phyloP scores from a whole-genome alignment of 257 asterid species.

The Salvia rosmarinus region DNA sequence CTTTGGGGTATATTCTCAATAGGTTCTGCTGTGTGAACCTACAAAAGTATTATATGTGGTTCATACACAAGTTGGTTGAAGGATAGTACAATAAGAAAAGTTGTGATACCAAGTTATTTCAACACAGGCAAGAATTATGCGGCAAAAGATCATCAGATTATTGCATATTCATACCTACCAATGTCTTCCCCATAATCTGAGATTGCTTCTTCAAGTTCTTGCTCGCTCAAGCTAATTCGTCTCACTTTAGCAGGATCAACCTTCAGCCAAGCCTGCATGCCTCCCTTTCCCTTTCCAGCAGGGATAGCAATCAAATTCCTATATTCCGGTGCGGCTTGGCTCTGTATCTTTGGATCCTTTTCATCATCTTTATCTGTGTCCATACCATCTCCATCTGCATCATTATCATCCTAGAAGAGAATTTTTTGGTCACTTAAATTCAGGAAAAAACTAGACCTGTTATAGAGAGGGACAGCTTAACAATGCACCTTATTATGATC shows the following conservation, averaged over 20 bases:
- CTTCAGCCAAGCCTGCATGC: slow-evolving; percentile 58
- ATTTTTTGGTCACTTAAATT: not conserved
- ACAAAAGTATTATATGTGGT: slow-evolving; percentile 6
- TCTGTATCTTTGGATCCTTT: slow-evolving; percentile 43
- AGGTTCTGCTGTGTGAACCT: slow-evolving; percentile 48
- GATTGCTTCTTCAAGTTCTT: slow-evolving; percentile 60
- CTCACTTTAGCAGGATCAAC: slow-evolving; percentile 57
- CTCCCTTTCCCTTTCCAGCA: slow-evolving; percentile 80
- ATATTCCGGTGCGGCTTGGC: slow-evolving; percentile 53
- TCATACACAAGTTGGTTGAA: not conserved
- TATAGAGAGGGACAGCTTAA: not conserved
- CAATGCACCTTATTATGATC: slow-evolving; percentile 48
- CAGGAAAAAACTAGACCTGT: not conserved
- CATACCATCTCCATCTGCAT: slow-evolving; percentile 38
- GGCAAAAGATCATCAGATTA: slow-evolving; percentile 14
- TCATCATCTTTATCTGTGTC: slow-evolving; percentile 47
- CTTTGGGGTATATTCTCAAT: slow-evolving; percentile 48
- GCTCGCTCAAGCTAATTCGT: slow-evolving; percentile 86
- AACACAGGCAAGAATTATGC: not conserved
- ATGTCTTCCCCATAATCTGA: slow-evolving; percentile 36
- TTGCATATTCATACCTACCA: slow-evolving; percentile 47
- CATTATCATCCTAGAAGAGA: slow-evolving; percentile 48
- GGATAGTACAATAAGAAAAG: too few species aligned
- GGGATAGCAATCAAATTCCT: slow-evolving; percentile 67
- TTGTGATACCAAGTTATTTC: not conserved